Base-by-base conservation (phyloP, 768 basidiomycete genomes). In the Termitomyces sp. region DNA sequence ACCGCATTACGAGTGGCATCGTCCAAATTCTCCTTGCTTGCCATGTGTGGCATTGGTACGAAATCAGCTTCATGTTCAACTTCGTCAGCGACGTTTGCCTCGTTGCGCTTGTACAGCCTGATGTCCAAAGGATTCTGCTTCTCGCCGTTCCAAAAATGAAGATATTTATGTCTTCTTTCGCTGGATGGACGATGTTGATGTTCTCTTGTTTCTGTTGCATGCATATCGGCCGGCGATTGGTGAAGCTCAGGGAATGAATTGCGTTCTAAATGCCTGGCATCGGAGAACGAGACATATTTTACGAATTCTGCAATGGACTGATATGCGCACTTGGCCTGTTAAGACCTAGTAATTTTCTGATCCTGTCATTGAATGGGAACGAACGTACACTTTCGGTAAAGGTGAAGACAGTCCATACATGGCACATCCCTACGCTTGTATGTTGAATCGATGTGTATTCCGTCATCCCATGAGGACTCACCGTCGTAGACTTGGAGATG, bases 401-500 rank as follows among this genome's bases (percentile, higher is more conserved):
- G 33, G 79, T 87, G 71, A 91, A 89, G 7, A 91, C 81, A 1
- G 89, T 89, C 60, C 89, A 73, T 40, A 90, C 90, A 73, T 91
- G 89, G 58, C 87, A 88, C 79, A 87, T 88, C 24, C 85, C 87
- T 88, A 35, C 7, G 18, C 1, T 2, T 42, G 33, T 7, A 46
- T 33, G 49, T 58, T 3, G 32, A 16, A 32, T 55, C 28, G 24
- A 40, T 24, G 6, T 32, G 5, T 2, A 22, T 40, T 55, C 28
- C 28, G 7, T 42, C 18, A 20, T n/a, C 2, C 5, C 12, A 32
- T 18, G n/a, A 24, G 35, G 18, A 52, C 77, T 36, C 63, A 87
- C 87, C 89, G 67, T 92, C 90, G 67, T 83, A 90, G 0, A 90
- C 82, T 70, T 91, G 90, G 0, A 91, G 76, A 72, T 91, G 89